These are phyloP conservation scores for Aspergillus vadensis DNA, from an alignment of 2,329 filamentous ascomycete genomes.

Conservation along the genomic window DNA sequence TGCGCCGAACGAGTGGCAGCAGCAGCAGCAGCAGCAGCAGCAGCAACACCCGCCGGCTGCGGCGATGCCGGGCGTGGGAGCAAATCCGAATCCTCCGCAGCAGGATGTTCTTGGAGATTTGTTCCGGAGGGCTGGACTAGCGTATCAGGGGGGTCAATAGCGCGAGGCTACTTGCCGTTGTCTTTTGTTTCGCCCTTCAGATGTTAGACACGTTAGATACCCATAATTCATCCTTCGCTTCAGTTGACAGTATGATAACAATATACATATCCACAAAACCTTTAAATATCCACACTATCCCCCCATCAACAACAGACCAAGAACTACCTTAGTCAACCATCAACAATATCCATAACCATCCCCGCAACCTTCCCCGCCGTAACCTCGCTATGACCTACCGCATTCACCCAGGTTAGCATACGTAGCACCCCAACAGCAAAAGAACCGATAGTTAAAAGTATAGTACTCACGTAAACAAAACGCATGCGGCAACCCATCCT, in stretches of 20 bases:
- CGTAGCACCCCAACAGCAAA: background rate
- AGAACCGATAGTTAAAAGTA: background rate
- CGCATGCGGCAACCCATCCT: constrained; percentile 58
- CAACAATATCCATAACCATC: constrained; percentile 50
- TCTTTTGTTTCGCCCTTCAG: background rate
- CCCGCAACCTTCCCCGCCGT: constrained; percentile 55
- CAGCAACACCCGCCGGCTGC: constrained; percentile 17
- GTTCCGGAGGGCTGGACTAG: constrained; percentile 47
- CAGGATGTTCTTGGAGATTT: constrained; percentile 45
- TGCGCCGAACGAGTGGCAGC: constrained; percentile 23
- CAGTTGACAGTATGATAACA: too few relatives aligned
- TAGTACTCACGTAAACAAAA: constrained; percentile 57
- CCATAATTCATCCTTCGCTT: background rate
- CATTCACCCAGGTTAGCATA: constrained; percentile 11
- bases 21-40: constrained; percentile 14
- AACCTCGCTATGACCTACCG: constrained; percentile 43
- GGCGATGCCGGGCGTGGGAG: constrained; percentile 10
- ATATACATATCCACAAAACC: background rate
- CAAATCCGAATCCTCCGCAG: constrained; percentile 14
- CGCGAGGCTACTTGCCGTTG: background rate
- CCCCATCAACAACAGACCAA: background rate
- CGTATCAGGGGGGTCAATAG: constrained; percentile 27
- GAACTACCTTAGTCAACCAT: background rate
- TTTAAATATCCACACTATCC: background rate
- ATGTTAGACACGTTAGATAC: constrained; percentile 1